These are phyloP conservation scores for Cymbomonas tetramitiformis DNA, from an alignment of 139 green algal species.

Conservation along the genomic window DNA sequence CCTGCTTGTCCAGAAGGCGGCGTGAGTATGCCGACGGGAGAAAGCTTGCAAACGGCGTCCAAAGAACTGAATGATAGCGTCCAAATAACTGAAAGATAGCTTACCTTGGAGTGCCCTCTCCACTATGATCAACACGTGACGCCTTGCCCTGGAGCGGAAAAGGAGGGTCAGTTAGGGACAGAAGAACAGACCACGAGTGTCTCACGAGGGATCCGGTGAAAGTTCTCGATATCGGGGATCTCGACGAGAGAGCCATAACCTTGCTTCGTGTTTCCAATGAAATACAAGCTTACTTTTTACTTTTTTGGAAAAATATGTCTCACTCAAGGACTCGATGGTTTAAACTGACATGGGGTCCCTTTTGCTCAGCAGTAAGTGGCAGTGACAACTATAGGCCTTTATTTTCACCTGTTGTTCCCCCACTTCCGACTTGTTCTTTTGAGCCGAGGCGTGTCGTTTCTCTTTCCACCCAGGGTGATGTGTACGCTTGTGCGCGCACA, in stretches of 20 bases:
- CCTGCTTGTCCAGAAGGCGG: too few relatives aligned
- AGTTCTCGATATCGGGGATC: background rate
- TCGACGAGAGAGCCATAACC: background rate
- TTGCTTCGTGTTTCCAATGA: background rate
- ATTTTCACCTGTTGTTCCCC: background rate
- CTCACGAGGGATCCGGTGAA: background rate
- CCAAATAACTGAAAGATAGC: too few relatives aligned
- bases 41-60: too few relatives aligned
- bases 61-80: too few relatives aligned
- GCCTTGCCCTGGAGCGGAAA: too few relatives aligned
- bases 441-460: background rate
- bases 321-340: background rate
- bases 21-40: too few relatives aligned
- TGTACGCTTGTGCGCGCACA: constrained; percentile 12
- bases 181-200: too few relatives aligned
- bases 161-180: too few relatives aligned
- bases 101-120: too few relatives aligned
- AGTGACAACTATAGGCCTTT: background rate
- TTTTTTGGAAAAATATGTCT: background rate
- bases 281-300: background rate
- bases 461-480: constrained; percentile 7
- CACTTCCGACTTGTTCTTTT: background rate
- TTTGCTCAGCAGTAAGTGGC: background rate
- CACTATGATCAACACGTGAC: too few relatives aligned
- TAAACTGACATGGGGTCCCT: background rate